Conservation (phyloP, 2,329 filamentous ascomycete genomes). For the Hypoxylon sp. region DNA sequence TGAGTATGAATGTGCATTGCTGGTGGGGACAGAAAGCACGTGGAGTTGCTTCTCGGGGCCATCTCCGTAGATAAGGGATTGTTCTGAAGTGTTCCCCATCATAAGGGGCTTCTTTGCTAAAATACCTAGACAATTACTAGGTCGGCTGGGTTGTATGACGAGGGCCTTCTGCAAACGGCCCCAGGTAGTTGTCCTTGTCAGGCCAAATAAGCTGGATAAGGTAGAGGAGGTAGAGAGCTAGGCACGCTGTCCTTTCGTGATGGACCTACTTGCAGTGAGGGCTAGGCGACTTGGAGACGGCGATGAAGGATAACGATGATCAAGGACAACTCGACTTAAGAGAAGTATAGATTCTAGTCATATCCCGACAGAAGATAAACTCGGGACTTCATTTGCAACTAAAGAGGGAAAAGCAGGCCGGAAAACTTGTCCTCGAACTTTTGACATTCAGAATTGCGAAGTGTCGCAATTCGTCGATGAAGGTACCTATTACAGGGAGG, state of each 20-base stretch:
- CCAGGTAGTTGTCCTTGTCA: no score
- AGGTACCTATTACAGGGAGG: no score
- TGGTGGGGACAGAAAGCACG: neutral
- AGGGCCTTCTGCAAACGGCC: neutral
- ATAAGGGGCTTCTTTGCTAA: neutral
- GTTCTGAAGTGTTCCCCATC: conserved; percentile 1
- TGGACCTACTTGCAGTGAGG: no score
- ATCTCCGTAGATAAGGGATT: neutral
- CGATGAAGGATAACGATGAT: no score
- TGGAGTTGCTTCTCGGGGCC: neutral
- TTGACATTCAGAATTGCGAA: conserved; percentile 9
- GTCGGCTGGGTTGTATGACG: neutral
- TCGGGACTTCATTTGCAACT: neutral
- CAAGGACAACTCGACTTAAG: no score
- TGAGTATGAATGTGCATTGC: neutral
- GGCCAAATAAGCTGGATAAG: no score
- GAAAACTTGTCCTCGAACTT: neutral
- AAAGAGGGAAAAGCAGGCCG: neutral
- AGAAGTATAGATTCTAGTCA: no score
- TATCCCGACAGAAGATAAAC: no score
- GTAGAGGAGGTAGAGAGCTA: no score
- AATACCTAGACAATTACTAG: neutral
- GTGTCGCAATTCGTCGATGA: conserved; percentile 1
- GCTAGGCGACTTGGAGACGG: no score
- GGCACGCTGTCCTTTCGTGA: no score